Evolutionary conservation across 768 basidiomycete species (phyloP).

Genomic region (Leucosporidium yakuticum): DNA sequence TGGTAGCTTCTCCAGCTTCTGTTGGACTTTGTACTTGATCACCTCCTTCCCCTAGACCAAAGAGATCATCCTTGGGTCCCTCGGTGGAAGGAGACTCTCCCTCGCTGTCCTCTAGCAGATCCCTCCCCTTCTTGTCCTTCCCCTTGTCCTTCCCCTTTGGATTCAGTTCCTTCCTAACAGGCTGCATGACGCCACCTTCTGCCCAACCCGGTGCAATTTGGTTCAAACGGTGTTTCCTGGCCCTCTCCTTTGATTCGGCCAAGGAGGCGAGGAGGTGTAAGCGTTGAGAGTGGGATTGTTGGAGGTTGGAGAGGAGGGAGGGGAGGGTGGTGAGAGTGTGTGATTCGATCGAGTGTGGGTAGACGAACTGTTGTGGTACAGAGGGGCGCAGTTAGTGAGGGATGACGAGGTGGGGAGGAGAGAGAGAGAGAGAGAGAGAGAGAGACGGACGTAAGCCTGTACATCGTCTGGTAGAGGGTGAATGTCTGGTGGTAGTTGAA

Average conservation of each 20-base stretch:
- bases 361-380: conserved; percentile 65
- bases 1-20: too few species aligned
- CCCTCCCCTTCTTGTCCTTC: too few species aligned
- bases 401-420: conserved; percentile 50
- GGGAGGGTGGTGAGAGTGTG: conserved; percentile 73
- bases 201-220: conserved; percentile 81
- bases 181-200: conserved; percentile 58
- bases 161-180: conserved; percentile 41
- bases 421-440: background rate
- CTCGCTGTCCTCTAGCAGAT: too few species aligned
- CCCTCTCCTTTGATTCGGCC: conserved; percentile 51
- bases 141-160: too few species aligned
- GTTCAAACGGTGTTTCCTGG: conserved; percentile 62
- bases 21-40: too few species aligned
- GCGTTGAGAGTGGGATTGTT: conserved; percentile 60
- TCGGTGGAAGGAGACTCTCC: too few species aligned
- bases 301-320: conserved; percentile 61
- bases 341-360: conserved; percentile 87
- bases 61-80: too few species aligned
- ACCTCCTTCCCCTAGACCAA: too few species aligned
- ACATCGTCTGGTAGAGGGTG: conserved; percentile 90
- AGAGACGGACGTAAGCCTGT: conserved; percentile 66
- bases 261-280: conserved; percentile 65
- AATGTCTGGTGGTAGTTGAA: conserved; percentile 80
- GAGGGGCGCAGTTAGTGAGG: conserved; percentile 63